Percentiles rank a stretch among this genome's conserved stretches.
Conservation (phyloP, 2,329 filamentous ascomycete genomes). For the Pseudocercospora musae region DNA sequence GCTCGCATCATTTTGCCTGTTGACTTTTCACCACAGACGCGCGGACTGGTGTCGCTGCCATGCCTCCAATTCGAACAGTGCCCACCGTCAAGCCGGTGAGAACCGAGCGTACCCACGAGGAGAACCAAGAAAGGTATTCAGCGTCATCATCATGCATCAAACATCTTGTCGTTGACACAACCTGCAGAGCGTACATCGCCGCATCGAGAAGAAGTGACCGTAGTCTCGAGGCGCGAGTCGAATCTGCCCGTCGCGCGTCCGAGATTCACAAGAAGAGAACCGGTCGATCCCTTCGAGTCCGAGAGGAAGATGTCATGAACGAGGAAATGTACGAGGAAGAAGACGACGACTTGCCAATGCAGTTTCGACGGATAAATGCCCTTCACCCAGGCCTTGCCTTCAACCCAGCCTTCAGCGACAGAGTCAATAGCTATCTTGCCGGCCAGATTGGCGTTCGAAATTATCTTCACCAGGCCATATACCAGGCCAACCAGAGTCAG, state of each 20-base stretch:
- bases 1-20: no score
- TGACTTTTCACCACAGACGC: background rate
- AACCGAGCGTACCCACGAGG: constrained; percentile 73
- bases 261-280: constrained; percentile 86
- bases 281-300: constrained; percentile 76
- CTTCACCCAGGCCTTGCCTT: constrained; percentile 48
- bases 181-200: constrained; percentile 76
- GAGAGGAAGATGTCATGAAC: constrained; percentile 79
- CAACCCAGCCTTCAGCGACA: constrained; percentile 56
- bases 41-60: constrained; percentile 12
- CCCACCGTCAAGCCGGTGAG: constrained; percentile 47
- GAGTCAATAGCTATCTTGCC: constrained; percentile 58
- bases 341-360: constrained; percentile 72
- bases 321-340: constrained; percentile 98
- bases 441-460: constrained; percentile 57
- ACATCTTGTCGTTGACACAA: constrained; percentile 10
- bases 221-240: constrained; percentile 79
- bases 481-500: constrained; percentile 41
- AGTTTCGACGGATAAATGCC: constrained; percentile 61
- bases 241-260: constrained; percentile 85
- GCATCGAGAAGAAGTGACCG: constrained; percentile 84
- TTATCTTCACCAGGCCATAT: constrained; percentile 46
- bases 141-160: constrained; percentile 4
- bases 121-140: constrained; percentile 68
- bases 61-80: constrained; percentile 38